Conservation (phyloP, 805 yeast genomes). For the Grigorovia yakushimaensis region DNA sequence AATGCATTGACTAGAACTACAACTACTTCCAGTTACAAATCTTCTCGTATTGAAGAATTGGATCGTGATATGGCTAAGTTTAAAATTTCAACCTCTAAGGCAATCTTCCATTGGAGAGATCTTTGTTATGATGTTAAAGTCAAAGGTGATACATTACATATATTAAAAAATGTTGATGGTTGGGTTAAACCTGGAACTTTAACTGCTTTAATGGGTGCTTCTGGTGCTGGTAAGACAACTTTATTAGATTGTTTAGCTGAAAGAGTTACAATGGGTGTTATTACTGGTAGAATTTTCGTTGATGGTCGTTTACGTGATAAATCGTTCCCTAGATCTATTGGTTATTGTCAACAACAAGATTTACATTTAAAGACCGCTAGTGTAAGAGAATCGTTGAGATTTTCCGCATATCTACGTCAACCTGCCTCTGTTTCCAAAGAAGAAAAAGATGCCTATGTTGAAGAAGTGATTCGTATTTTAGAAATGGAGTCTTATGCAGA, state of each 20-base stretch:
- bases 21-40: neutral
- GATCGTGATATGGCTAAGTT: constrained; percentile 13
- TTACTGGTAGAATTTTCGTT: constrained; percentile 57
- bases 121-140: constrained; percentile 62
- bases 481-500: constrained; percentile 59
- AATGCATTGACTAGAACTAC: neutral
- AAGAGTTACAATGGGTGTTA: constrained; percentile 59
- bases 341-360: constrained; percentile 74
- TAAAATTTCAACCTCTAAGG: constrained; percentile 28
- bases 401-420: constrained; percentile 61
- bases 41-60: constrained; percentile 8
- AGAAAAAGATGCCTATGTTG: constrained; percentile 60
- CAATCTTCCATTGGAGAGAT: constrained; percentile 70
- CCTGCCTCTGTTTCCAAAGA: constrained; percentile 39
- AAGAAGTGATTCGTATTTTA: constrained; percentile 49
- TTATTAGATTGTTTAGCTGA: constrained; percentile 60
- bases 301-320: constrained; percentile 52
- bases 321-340: constrained; percentile 54
- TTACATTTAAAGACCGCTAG: constrained; percentile 56
- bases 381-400: constrained; percentile 61
- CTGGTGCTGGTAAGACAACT: constrained; percentile 79
- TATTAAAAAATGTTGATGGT: constrained; percentile 59
- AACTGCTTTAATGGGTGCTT: constrained; percentile 72
- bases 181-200: constrained; percentile 78
- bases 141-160: constrained; percentile 48